Conservation (phyloP, 129 eudicot species). For the Logfia minima region DNA sequence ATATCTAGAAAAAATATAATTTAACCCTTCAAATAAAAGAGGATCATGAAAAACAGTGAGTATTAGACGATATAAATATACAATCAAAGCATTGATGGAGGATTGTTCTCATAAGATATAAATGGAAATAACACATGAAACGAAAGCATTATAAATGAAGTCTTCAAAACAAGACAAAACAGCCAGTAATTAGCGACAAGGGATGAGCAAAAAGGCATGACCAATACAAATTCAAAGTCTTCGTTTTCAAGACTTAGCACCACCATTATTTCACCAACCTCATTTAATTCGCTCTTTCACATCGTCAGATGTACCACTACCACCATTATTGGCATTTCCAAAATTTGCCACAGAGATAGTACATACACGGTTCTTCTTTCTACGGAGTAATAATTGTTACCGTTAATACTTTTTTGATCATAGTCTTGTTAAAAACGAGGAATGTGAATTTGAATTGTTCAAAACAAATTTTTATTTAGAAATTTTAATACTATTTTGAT, state of each 20-base stretch:
- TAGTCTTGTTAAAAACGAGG: background rate
- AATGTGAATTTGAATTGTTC: background rate
- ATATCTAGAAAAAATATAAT: background rate
- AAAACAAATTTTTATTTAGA: background rate
- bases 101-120: background rate
- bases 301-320: constrained; percentile 3
- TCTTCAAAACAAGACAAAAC: background rate
- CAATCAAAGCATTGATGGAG: background rate
- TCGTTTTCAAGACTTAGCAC: background rate
- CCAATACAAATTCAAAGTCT: too few relatives aligned
- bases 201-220: constrained; percentile 4
- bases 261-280: constrained; percentile 36
- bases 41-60: background rate
- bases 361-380: background rate
- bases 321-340: constrained; percentile 26
- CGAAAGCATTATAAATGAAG: background rate
- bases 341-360: constrained; percentile 4
- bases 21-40: background rate
- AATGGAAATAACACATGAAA: background rate
- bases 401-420: too few relatives aligned
- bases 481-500: too few relatives aligned
- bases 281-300: constrained; percentile 18
- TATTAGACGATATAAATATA: background rate
- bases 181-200: background rate
- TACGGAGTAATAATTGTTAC: background rate